phyloP scores from a whole-genome alignment of 306 rosid species.

The Biancaea sappan region DNA sequence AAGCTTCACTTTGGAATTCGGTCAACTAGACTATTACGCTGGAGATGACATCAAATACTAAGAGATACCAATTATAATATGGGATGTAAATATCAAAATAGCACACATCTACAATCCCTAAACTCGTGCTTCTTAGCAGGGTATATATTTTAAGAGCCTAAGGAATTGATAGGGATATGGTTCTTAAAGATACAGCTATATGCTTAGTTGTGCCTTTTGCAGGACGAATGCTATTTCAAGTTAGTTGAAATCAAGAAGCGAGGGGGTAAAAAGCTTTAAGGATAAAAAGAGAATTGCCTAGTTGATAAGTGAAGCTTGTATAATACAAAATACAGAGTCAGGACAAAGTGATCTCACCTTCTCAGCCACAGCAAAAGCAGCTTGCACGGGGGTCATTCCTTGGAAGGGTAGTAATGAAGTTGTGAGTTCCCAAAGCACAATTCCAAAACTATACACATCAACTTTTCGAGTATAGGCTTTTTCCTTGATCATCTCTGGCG shows the following conservation, averaged over 20 bases:
- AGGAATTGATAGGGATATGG: neutral
- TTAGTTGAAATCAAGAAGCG: neutral
- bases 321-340: neutral
- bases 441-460: constrained; percentile 95
- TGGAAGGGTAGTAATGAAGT: constrained; percentile 93
- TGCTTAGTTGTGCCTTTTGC: neutral
- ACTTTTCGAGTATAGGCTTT: constrained; percentile 83
- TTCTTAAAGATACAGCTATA: neutral
- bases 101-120: neutral
- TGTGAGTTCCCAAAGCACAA: constrained; percentile 97
- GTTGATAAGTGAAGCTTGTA: neutral
- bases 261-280: neutral
- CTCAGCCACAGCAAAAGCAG: constrained; percentile 98
- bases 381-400: constrained; percentile 99
- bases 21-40: too few relatives aligned
- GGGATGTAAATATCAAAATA: neutral
- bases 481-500: constrained; percentile 97
- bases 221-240: neutral
- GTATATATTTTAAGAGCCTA: neutral
- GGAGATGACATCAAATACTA: neutral
- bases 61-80: neutral
- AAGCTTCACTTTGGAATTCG: too few relatives aligned
- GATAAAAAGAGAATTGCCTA: neutral
- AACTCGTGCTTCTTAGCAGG: neutral
- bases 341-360: constrained; percentile 58